Base-by-base conservation (phyloP, 148 eudicot genomes). In the Diospyros kaki region DNA sequence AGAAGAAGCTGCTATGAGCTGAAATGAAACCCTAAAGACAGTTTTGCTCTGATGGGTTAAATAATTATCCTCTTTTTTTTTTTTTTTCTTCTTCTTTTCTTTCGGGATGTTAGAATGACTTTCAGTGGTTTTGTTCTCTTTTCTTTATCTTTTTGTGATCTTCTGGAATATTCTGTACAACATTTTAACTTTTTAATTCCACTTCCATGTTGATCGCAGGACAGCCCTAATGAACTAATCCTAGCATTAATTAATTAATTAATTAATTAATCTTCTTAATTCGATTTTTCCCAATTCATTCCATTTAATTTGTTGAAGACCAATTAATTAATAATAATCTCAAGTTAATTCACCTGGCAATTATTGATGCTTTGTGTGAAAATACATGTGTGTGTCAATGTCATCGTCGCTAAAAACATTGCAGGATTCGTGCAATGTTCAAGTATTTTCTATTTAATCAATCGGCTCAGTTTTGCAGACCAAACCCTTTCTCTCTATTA, bases 1-100 rank as follows among this genome's bases (percentile, higher is more conserved):
- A 77, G 88, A 87, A 69, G 88, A 86, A 80, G 82, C 85, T 77
- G 79, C 60, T 73, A 58, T 76, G 10, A 70, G 38, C 74, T 66
- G 73, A 73, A 68, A 77, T 66, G 73, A 73, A 68, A 77, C 61
- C 46, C n/a, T 17, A 18, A 67, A 13, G 28, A 28, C 28, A 28
- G 38, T 60, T 67, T 11, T 56, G 1, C 12, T 43, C 28, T n/a
- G 53, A 3, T 48, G 56, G 13, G 40, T 11, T 44, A 53, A 7
- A 7, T 64, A 46, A 14, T 45, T 39, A 41, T 52, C 59, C 5
- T 2, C 41, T 70, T 69, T 9, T 50, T 41, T 17, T 11, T 18
- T 7, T 46, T 58, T 44, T n/a, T n/a, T n/a, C n/a, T n/a, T 42
- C 41, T 58, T 10, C 43, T 72, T 7, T 18, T 43, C 15, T 56